phyloP scores from a whole-genome alignment of 345 rosid species.

The Lenwebbia sp. region DNA sequence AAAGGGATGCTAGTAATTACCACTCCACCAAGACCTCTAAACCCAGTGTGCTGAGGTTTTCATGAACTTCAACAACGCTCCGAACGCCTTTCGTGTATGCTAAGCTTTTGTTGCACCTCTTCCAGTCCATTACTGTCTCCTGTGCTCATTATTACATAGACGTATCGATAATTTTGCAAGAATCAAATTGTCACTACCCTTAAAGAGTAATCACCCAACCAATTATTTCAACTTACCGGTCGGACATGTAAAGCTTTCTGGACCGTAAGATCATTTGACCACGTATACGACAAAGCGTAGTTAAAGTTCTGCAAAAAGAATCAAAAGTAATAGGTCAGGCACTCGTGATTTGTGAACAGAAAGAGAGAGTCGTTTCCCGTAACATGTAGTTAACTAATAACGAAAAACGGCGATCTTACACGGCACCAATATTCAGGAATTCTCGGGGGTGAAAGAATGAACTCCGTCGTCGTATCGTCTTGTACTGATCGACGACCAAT shows the following conservation, averaged over 20 bases:
- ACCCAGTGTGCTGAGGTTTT: slow-evolving; percentile 7
- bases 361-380: not conserved
- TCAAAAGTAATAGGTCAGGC: not conserved
- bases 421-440: slow-evolving; percentile 12
- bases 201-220: not conserved
- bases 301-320: slow-evolving; percentile 14
- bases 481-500: not conserved
- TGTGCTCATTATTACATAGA: not conserved
- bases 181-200: not conserved
- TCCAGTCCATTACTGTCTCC: slow-evolving; percentile 12
- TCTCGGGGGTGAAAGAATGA: slow-evolving; percentile 1
- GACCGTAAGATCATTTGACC: slow-evolving; percentile 16
- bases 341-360: not conserved
- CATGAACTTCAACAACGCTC: slow-evolving; percentile 13
- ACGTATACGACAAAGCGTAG: slow-evolving; percentile 12
- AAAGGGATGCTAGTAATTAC: not conserved
- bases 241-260: slow-evolving; percentile 17
- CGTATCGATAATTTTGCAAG: not conserved
- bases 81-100: not conserved
- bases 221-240: not conserved
- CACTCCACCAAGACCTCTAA: slow-evolving; percentile 14
- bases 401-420: not conserved
- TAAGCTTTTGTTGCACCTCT: slow-evolving; percentile 19
- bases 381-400: not conserved
- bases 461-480: not conserved